Conservation (phyloP, 331 rosid genomes). For the Malus hybrid region DNA sequence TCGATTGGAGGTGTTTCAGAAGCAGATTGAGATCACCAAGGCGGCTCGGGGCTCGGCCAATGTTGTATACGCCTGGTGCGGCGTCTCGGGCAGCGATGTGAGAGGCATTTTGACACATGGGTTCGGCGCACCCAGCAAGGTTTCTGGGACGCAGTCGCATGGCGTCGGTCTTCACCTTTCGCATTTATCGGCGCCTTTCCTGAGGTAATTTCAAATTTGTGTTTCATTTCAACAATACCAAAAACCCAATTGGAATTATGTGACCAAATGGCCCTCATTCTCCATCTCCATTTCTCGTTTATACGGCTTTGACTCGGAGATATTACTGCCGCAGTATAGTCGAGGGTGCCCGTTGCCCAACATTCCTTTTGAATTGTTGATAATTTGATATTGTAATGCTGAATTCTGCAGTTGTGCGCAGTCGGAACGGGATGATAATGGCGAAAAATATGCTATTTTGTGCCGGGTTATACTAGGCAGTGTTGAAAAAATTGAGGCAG, state of each 20-base stretch:
- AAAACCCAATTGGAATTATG: no score
- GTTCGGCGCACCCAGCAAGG: constrained; percentile 27
- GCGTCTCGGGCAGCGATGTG: constrained; percentile 23
- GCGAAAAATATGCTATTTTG: constrained; percentile 41
- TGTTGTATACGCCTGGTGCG: constrained; percentile 48
- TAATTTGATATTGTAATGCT: background rate
- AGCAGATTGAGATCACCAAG: constrained; percentile 22
- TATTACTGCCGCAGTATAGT: no score
- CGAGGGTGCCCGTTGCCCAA: no score
- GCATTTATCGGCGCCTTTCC: constrained; percentile 27
- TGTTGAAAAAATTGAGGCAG: constrained; percentile 40
- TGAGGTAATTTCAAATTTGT: constrained; percentile 24
- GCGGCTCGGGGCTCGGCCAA: constrained; percentile 39
- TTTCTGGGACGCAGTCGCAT: constrained; percentile 6
- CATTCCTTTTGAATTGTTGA: no score
- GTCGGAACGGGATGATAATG: constrained; percentile 27
- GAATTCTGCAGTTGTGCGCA: constrained; percentile 32
- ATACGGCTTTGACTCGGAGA: no score
- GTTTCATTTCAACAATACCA: no score
- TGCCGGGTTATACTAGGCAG: constrained; percentile 61
- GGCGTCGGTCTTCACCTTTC: constrained; percentile 40
- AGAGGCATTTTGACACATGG: constrained; percentile 36
- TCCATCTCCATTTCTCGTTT: no score
- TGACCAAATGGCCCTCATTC: no score
- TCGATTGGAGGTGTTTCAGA: constrained; percentile 27